Conservation (phyloP, 2,329 filamentous ascomycete genomes). For the Coniochaeta sp. region DNA sequence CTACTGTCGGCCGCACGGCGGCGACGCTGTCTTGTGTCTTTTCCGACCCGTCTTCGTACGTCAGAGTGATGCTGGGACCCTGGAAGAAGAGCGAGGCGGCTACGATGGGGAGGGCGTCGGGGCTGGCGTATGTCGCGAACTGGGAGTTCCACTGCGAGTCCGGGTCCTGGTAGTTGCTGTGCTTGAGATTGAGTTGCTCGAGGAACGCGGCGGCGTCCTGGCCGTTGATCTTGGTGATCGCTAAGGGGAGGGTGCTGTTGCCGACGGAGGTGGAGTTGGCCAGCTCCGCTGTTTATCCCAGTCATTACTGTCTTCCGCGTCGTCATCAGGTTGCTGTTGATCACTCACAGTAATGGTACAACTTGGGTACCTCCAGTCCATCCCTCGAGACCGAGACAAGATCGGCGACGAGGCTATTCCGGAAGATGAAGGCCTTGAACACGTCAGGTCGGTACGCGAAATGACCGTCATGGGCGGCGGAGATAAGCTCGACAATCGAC, state of each 20-base stretch:
- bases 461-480: conserved; percentile 57
- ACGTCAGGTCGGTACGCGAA: conserved; percentile 48
- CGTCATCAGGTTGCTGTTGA: not conserved
- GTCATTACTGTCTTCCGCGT: not conserved
- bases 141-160: conserved; percentile 44
- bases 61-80: conserved; percentile 21
- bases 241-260: conserved; percentile 27
- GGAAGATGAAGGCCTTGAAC: conserved; percentile 43
- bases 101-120: conserved; percentile 9
- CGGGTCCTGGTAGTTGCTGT: conserved; percentile 43
- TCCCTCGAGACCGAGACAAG: conserved; percentile 55
- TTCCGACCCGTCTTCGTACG: conserved; percentile 23
- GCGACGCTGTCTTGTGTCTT: conserved; percentile 18
- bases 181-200: conserved; percentile 34
- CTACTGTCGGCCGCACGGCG: conserved; percentile 14
- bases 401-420: conserved; percentile 20
- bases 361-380: conserved; percentile 48
- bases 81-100: conserved; percentile 18
- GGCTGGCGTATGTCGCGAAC: conserved; percentile 20
- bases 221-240: conserved; percentile 50
- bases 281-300: not conserved
- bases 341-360: conserved; percentile 41
- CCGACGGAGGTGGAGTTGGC: conserved; percentile 25
- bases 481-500: conserved; percentile 45
- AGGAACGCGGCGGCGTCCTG: conserved; percentile 41